Evolutionary conservation across 2,329 filamentous ascomycete species (phyloP).

Genomic region (Cladophialophora psammophila): DNA sequence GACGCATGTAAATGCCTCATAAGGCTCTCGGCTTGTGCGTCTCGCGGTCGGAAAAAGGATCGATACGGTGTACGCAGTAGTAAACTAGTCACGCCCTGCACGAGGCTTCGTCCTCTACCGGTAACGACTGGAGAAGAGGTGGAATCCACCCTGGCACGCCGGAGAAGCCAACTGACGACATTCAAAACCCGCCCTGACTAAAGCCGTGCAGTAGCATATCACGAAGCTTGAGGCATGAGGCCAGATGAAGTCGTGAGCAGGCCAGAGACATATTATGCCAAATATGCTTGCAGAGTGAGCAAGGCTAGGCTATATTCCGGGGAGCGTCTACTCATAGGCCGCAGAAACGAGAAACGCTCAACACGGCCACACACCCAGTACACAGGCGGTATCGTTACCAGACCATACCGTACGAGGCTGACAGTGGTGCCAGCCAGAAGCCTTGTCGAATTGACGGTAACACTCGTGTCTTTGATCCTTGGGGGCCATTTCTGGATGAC

Average conservation of each 20-base stretch:
- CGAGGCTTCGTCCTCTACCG: neutral
- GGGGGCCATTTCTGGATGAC: conserved; percentile 9
- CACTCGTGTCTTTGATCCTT: neutral
- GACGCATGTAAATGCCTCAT: conserved; percentile 19
- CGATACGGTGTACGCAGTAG: neutral
- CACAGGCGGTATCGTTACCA: neutral
- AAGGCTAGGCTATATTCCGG: conserved; percentile 12
- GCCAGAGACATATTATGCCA: too few species aligned
- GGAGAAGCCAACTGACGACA: neutral
- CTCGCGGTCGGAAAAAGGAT: neutral
- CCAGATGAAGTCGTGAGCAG: too few species aligned
- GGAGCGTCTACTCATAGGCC: neutral
- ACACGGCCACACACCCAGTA: neutral
- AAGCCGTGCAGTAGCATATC: conserved; percentile 8
- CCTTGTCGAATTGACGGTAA: neutral
- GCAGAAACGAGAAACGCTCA: neutral
- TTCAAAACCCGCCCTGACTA: conserved; percentile 12
- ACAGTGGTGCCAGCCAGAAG: neutral
- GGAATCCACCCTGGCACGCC: neutral
- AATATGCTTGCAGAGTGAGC: neutral
- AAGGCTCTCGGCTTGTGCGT: neutral
- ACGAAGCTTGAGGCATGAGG: neutral
- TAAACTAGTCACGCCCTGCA: neutral
- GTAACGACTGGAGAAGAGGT: neutral
- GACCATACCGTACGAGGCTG: conserved; percentile 3